These are phyloP conservation scores for Cucurbita pepo DNA, from an alignment of 306 rosid species.

Conservation along the genomic window DNA sequence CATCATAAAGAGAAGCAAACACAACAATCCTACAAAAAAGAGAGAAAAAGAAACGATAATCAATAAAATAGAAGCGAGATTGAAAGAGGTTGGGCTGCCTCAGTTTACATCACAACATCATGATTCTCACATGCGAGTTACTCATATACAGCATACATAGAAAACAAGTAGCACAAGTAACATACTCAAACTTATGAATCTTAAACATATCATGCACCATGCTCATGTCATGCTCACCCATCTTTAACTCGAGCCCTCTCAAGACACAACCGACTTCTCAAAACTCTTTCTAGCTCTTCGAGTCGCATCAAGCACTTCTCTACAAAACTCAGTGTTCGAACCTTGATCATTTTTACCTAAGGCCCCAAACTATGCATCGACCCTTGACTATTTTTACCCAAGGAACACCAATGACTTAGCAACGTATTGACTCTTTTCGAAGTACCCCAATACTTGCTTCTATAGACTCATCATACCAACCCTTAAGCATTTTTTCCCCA, in stretches of 20 bases:
- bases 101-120: too few relatives aligned
- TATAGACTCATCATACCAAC: not conserved
- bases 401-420: not conserved
- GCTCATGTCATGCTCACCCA: too few relatives aligned
- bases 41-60: not conserved
- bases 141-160: too few relatives aligned
- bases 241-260: too few relatives aligned
- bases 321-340: not conserved
- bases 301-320: not conserved
- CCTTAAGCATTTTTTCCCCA: not conserved
- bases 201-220: too few relatives aligned
- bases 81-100: not conserved
- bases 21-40: not conserved
- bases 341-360: not conserved
- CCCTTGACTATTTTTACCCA: not conserved
- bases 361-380: not conserved
- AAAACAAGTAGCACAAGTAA: too few relatives aligned
- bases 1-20: conserved; percentile 6
- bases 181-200: too few relatives aligned
- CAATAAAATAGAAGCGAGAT: not conserved
- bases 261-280: too few relatives aligned
- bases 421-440: not conserved
- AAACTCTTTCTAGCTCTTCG: too few relatives aligned
- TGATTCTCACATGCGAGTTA: too few relatives aligned
- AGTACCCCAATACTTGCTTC: not conserved